phyloP scores from a whole-genome alignment of 208 protist genomes.

The Leishmania braziliensis region DNA sequence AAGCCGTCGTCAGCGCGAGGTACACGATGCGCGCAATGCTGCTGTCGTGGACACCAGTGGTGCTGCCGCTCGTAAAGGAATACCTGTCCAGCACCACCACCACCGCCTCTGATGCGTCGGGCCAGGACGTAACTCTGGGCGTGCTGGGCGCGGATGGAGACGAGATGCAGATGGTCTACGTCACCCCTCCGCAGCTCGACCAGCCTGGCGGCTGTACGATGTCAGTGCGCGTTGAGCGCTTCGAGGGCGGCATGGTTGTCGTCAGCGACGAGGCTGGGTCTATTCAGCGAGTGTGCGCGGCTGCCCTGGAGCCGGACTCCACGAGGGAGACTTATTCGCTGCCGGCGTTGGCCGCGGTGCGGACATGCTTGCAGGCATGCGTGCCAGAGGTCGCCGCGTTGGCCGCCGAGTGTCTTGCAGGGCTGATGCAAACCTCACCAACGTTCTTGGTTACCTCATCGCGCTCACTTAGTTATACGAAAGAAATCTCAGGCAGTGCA shows the following conservation, averaged over 20 bases:
- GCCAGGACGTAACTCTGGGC: conserved; percentile 39
- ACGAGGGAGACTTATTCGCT: conserved; percentile 28
- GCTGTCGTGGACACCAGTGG: conserved; percentile 43
- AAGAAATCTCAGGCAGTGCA: neutral
- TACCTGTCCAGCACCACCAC: conserved; percentile 9
- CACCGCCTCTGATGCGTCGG: neutral
- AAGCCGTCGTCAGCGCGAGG: conserved; percentile 62
- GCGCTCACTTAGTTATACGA: neutral
- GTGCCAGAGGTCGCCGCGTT: conserved; percentile 26
- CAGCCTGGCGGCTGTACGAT: conserved; percentile 21
- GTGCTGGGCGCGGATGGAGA: conserved; percentile 84
- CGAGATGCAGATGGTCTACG: conserved; percentile 67
- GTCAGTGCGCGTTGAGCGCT: conserved; percentile 53
- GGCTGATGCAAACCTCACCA: neutral
- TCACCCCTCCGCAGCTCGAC: conserved; percentile 39
- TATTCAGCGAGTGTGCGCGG: conserved; percentile 40
- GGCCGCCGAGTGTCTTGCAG: conserved; percentile 21
- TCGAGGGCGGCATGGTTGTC: conserved; percentile 45
- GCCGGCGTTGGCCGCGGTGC: conserved; percentile 17
- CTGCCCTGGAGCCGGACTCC: conserved; percentile 63
- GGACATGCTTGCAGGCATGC: conserved; percentile 30
- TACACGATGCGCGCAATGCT: conserved; percentile 77
- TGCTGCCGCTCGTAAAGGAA: conserved; percentile 43
- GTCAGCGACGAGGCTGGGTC: conserved; percentile 52
- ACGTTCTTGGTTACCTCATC: neutral